A percentile compares a stretch with the other conserved stretches of the same genome.
Conservation (phyloP, 1,284 basidiomycete genomes). For the Naganishia sp. region DNA sequence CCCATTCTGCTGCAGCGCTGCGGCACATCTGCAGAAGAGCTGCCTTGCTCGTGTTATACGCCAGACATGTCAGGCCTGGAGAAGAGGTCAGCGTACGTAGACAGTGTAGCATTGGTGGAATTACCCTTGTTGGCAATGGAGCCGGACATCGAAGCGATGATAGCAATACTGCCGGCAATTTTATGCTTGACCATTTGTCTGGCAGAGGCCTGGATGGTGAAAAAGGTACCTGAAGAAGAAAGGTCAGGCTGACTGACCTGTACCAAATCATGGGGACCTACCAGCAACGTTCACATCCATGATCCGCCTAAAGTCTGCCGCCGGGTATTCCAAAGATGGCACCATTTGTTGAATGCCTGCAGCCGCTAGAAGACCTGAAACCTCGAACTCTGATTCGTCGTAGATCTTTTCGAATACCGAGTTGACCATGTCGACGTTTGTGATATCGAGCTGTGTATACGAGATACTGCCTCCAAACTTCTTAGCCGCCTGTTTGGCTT, state of each 20-base stretch:
- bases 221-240: constrained; percentile 65
- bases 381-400: constrained; percentile 76
- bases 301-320: constrained; percentile 68
- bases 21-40: constrained; percentile 79
- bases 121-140: constrained; percentile 71
- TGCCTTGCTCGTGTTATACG: constrained; percentile 79
- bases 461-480: constrained; percentile 3
- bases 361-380: constrained; percentile 83
- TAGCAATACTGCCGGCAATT: constrained; percentile 71
- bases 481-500: constrained; percentile 64
- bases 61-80: constrained; percentile 61
- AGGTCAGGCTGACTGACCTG: neutral
- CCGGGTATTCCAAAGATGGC: constrained; percentile 69
- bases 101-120: neutral
- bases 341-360: constrained; percentile 69
- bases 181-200: constrained; percentile 72
- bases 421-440: constrained; percentile 74
- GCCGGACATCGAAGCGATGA: constrained; percentile 83
- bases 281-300: constrained; percentile 65
- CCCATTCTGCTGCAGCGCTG: constrained; percentile 81
- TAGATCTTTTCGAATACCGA: constrained; percentile 71
- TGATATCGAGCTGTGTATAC: constrained; percentile 71
- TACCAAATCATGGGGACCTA: neutral
- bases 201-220: constrained; percentile 76
- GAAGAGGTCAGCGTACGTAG: constrained; percentile 58